phyloP scores from a whole-genome alignment of 371 early-diverging fungal species.

The Parasitella parasitica region DNA sequence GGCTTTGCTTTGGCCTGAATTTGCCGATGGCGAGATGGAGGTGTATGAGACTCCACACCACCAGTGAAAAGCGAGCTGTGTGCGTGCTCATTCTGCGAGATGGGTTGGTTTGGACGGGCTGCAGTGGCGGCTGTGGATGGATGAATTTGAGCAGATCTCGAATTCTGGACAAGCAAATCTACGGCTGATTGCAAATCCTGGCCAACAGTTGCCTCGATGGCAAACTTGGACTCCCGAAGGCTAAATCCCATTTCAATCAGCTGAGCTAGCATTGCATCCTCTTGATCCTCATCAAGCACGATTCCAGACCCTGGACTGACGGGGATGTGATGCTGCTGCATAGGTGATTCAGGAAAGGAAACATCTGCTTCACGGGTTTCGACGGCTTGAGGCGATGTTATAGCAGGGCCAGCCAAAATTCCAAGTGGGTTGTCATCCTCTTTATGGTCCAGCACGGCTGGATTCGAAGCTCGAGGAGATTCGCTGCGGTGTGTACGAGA shows the following conservation, averaged over 20 bases:
- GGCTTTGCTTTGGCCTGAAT: constrained; percentile 47
- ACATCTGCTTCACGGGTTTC: constrained; percentile 5
- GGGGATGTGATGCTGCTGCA: no score
- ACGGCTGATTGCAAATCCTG: constrained; percentile 63
- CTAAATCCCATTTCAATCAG: constrained; percentile 80
- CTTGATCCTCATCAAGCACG: not conserved
- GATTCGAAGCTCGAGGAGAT: not conserved
- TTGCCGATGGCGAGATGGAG: not conserved
- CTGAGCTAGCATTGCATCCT: constrained; percentile 54
- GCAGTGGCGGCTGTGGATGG: constrained; percentile 45
- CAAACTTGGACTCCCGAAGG: constrained; percentile 60
- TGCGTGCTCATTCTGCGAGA: constrained; percentile 21
- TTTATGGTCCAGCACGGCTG: not conserved
- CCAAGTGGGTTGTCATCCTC: constrained; percentile 49
- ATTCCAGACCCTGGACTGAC: not conserved
- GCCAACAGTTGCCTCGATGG: constrained; percentile 58
- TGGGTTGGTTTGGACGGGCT: not conserved
- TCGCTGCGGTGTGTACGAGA: constrained; percentile 16
- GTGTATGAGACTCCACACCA: constrained; percentile 4
- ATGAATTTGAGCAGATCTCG: constrained; percentile 51
- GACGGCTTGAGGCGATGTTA: constrained; percentile 11
- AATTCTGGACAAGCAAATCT: constrained; percentile 62
- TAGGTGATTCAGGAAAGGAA: not conserved
- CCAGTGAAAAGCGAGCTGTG: constrained; percentile 13
- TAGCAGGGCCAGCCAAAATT: constrained; percentile 35